Base-by-base conservation (phyloP, 352 stramenopile genomes). In the Albugo laibachii region DNA sequence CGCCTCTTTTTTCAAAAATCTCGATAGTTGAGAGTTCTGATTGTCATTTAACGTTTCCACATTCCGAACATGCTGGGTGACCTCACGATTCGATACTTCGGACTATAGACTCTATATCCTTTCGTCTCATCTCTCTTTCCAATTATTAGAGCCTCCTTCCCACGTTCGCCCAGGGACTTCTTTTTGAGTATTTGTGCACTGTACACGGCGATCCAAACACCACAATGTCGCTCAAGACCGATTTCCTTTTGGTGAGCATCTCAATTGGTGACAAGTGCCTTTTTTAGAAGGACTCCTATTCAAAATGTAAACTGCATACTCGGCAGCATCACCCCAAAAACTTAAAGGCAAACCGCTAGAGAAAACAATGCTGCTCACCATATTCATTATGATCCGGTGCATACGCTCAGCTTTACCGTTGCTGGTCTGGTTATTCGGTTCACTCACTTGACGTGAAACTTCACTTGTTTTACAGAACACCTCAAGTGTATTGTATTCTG, bases 91-190 rank as follows among this genome's bases (percentile, higher is more conserved):
- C 3, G 3, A 43, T 42, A 43, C 0, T 53, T 35, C 34, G 50
- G 39, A 0, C 38, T 38, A 16, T 60, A n/a, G 24, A 55, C 56
- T 1, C 38, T 3, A 19, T 43, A 43, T 8, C 38, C 38, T 43
- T 43, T 43, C 20, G 20, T 24, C 16, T 43, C 38, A 24, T 43
- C 38, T 3, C 38, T 43, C 8, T 8, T 24, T 19, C 38, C 38
- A 19, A 3, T 19, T 10, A 43, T 24, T 43, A 19, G 3, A 3
- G 38, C 38, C 8, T 3, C 3, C 8, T 43, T 24, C 8, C 16
- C 38, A 24, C 38, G 20, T 8, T 19, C 16, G 16, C 8, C 20
- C 8, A 43, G 3, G 3, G 38, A 19, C 16, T 19, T 24, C 3
- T 43, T 43, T 19, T 24, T 8, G 38, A 3, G 16, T 43, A 3